Conservation (phyloP, 2,329 filamentous ascomycete genomes). For the Canariomyces notabilis region DNA sequence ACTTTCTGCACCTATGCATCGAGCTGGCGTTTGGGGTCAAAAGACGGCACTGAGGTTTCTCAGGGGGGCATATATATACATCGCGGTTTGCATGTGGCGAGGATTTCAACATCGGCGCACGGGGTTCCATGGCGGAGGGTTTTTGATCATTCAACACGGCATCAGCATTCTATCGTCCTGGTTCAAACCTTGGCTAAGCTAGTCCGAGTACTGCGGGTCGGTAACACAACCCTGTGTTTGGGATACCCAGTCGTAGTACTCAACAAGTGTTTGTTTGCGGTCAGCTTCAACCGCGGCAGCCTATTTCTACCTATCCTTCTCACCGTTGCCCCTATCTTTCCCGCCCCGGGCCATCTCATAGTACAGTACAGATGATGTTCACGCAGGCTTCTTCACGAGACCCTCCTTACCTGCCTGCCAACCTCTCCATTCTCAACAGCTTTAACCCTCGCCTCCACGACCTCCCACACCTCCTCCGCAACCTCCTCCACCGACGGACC, state of each 20-base stretch:
- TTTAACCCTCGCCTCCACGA: slow-evolving; percentile 43
- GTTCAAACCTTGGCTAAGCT: not conserved
- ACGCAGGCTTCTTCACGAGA: slow-evolving; percentile 29
- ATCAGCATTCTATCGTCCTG: not conserved
- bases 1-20: slow-evolving; percentile 7
- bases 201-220: not conserved
- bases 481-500: slow-evolving; percentile 52
- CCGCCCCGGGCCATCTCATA: not conserved
- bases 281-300: slow-evolving; percentile 9
- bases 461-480: slow-evolving; percentile 49
- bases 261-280: slow-evolving; percentile 1
- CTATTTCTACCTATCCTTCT: not conserved
- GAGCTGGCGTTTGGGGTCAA: slow-evolving; percentile 14
- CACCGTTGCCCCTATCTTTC: not conserved
- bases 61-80: slow-evolving; percentile 9
- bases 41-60: not conserved
- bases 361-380: not conserved
- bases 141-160: slow-evolving; percentile 19
- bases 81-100: slow-evolving; percentile 1
- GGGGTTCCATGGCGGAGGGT: slow-evolving; percentile 4
- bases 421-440: slow-evolving; percentile 46
- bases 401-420: slow-evolving; percentile 41
- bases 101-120: slow-evolving; percentile 26
- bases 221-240: not conserved
- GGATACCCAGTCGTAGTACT: not conserved